Base-by-base conservation (phyloP, 2,329 filamentous ascomycete genomes). In the Reticulascus tulasneorum region DNA sequence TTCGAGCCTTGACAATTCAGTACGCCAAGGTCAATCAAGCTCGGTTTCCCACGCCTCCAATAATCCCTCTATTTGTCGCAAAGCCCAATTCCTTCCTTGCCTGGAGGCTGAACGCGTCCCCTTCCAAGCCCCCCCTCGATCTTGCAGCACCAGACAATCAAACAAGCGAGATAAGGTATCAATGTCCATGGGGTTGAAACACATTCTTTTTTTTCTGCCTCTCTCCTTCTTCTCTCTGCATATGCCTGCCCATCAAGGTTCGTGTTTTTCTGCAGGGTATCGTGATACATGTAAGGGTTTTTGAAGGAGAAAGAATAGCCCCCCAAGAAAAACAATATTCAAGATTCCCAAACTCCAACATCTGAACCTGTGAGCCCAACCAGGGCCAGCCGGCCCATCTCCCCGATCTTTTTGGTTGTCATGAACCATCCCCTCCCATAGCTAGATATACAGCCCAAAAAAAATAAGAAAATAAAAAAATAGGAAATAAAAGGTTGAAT, bases 261-360 rank as follows among this genome's bases (percentile, higher is more conserved):
- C n/a, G n/a, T n/a, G n/a, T n/a, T n/a, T 42, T 32, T 35, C 39
- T 39, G 36, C 39, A 42, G 39, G 39, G 39, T 42, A 42, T 42
- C 39, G 39, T 40, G 15, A 40, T 42, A 42, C 37, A 40, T 42
- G 30, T 24, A 35, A 35, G 36, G 39, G 38, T 40, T 35, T 32
- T 32, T 21, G 29, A 24, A 39, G 32, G 19, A 39, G 25, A 18
- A 33, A 37, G 29, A 37, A 22, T 37, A 24, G 18, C 15, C 26
- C 25, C 15, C 13, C 8, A 24, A 39, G 31, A 39, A 39, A 23
- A 35, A 37, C 27, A 34, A 7, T 23, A 16, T n/a, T 32, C 28
- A 27, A 21, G 22, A 23, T 11, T 32, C 7, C 10, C 27, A 18
- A 34, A 40, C 36, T 29, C 27, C 39, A 35, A 42, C 20, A 31